Evolutionary conservation across 1,139 yeast genomes (phyloP), one percentile per base, ranked within the genome.

Genomic region (Candida gigantensis): DNA sequence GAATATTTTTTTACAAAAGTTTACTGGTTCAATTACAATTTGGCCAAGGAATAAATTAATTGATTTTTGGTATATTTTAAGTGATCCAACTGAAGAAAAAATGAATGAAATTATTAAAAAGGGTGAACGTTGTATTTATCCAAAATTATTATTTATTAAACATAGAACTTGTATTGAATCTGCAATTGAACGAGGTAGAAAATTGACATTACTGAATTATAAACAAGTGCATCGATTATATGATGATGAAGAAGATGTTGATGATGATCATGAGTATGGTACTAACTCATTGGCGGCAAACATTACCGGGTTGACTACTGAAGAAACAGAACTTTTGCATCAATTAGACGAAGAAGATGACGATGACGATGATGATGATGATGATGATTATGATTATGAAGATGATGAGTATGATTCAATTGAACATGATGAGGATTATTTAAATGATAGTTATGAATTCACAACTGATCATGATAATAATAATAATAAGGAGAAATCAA

Each of bases 1-100:
- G 51, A 80, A 78, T 51, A 71, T 85, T 29, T 85, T 86, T 75
- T 61, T 85, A 25, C 95, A 85, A 58, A 68, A 74, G 41, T 85
- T 85, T 51, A 77, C 83, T 28, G 95, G 95, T 2, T 70, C 85
- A 0, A 80, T 85, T 8, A 85, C 94, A 0, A 69, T 85, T 20
- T 84, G 89, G 82, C 94, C 94, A 3, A 71, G 81, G 45, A 76
- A 80, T 46, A 63, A 64, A 30, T 55, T 82, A 12, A 58, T 54
- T 25, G 94, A 85, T 53, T 79, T 83, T 49, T 72, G 71, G 66
- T 72, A 80, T 51, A 80, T 85, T 29, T 62, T 85, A 38, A 72
- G 81, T 44, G 92, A 84, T 50, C 94, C 95, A 2, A 68, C 73
- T 2, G 81, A 74, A 43, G 77, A 74, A 29, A 64, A 76, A 45